Evolutionary conservation across 116 monocot genomes (phyloP).

Genomic region (Phalaenopsis hybrid): DNA sequence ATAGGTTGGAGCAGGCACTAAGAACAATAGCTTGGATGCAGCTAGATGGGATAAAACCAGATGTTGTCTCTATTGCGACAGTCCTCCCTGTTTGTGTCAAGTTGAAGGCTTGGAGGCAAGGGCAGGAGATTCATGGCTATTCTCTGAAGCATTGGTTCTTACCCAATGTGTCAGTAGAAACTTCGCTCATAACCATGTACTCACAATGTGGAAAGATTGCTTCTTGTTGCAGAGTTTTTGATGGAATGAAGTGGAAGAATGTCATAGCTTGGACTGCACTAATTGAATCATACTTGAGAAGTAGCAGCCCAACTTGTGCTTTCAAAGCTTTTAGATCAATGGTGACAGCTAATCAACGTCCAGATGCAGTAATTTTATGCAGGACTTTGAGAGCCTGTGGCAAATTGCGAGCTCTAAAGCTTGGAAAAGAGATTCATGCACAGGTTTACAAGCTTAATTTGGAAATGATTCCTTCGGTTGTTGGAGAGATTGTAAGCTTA

Average conservation of each 20-base stretch:
- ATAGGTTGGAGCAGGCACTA: slow-evolving; percentile 63
- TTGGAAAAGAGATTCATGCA: slow-evolving; percentile 59
- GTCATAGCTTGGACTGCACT: slow-evolving; percentile 80
- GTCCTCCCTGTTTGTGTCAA: slow-evolving; percentile 54
- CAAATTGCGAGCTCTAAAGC: slow-evolving; percentile 31
- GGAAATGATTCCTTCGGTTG: slow-evolving; percentile 40
- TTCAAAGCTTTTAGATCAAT: slow-evolving; percentile 57
- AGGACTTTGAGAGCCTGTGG: slow-evolving; percentile 47
- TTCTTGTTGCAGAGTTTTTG: slow-evolving; percentile 53
- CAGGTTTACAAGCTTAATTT: slow-evolving; percentile 51
- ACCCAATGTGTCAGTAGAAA: slow-evolving; percentile 60
- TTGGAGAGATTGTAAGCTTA: slow-evolving; percentile 50
- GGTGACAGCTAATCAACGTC: slow-evolving; percentile 33
- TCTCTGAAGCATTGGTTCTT: slow-evolving; percentile 56
- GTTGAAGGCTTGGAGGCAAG: slow-evolving; percentile 52
- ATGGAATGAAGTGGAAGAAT: slow-evolving; percentile 51
- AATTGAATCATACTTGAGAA: slow-evolving; percentile 66
- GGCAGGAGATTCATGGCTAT: slow-evolving; percentile 75
- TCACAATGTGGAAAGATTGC: slow-evolving; percentile 43
- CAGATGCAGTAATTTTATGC: slow-evolving; percentile 52
- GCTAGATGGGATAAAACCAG: slow-evolving; percentile 76
- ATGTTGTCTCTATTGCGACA: slow-evolving; percentile 60
- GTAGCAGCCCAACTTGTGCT: slow-evolving; percentile 32
- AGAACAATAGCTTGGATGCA: slow-evolving; percentile 87
- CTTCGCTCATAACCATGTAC: slow-evolving; percentile 76